Percentiles rank a stretch among this genome's conserved stretches.
phyloP scores from a whole-genome alignment of 441 rosid species.

The Flueggea neowawraea region DNA sequence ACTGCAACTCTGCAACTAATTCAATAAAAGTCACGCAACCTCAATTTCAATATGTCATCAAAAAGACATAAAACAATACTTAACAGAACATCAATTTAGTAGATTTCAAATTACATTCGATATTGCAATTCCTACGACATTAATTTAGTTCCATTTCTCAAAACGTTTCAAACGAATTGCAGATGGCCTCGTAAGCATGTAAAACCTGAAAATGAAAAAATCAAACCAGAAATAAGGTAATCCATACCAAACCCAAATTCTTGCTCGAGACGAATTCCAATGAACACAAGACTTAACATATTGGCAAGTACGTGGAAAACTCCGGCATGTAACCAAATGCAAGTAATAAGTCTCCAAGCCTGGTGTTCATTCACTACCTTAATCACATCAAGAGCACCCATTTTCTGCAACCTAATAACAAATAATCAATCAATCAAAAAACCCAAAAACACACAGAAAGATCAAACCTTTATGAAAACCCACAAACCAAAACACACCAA shows the following conservation, averaged over 20 bases:
- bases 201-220: not conserved
- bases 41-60: too few relatives aligned
- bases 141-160: too few relatives aligned
- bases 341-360: conserved; percentile 75
- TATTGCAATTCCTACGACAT: too few relatives aligned
- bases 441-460: not conserved
- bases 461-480: not conserved
- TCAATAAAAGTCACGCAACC: too few relatives aligned
- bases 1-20: too few relatives aligned
- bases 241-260: conserved; percentile 87
- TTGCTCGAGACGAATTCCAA: conserved; percentile 90
- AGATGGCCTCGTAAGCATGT: too few relatives aligned
- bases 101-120: too few relatives aligned
- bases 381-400: conserved; percentile 72
- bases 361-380: conserved; percentile 52
- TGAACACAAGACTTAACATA: conserved; percentile 89
- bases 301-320: conserved; percentile 90
- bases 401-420: conserved; percentile 53
- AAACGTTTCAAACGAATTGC: too few relatives aligned
- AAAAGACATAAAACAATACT: too few relatives aligned
- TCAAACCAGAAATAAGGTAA: not conserved
- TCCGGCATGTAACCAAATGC: conserved; percentile 95
- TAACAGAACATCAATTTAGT: too few relatives aligned
- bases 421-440: not conserved
- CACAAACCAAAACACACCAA: conserved; percentile 1